Base-by-base conservation (phyloP, 2,329 filamentous ascomycete species). In the Cercospora zeina region DNA sequence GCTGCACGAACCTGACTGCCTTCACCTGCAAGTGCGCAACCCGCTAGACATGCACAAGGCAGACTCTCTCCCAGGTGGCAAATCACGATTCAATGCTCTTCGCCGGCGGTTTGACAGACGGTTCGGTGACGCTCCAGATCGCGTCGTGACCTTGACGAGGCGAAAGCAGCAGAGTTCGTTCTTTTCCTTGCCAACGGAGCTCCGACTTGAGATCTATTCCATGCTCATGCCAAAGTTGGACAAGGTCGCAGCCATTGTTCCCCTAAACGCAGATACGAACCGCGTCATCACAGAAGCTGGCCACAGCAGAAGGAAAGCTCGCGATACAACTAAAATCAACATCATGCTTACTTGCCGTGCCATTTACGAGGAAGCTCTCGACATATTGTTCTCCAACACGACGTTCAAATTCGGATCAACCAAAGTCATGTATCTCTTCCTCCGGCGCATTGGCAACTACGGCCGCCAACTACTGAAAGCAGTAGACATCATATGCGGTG, bases 121-220 rank as follows among this genome's bases (percentile, higher is more conserved):
- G 5, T 57, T 33, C 1, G 39, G 16, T 10, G 50, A 57, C 9
- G 14, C 33, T 9, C 34, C 49, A 4, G 36, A 60, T 14, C 16
- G 54, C 13, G 45, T 42, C n/a, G 31, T 49, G n/a, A 45, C 37
- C 10, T 42, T 31, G 27, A 30, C 58, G 24, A 49, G 36, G 13
- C 39, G 34, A 19, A 10, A 14, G 0, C 69, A 65, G 24, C 62
- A 62, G 14, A 73, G 67, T 42, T 63, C 67, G 11, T 67, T 80
- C 59, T 78, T 80, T 73, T 71, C 67, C 14, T 78, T 89, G 1
- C 82, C 88, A 24, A 78, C 80, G 2, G 87, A 89, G 68, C 78
- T 89, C 4, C 81, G 82, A 27, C 83, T 88, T 54, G 80, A 88
- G 69, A 83, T 89, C 33, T 83, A 80, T 71, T 65, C 68, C 31